phyloP scores from a whole-genome alignment of 805 yeast species.

The Lipomyces sp. region DNA sequence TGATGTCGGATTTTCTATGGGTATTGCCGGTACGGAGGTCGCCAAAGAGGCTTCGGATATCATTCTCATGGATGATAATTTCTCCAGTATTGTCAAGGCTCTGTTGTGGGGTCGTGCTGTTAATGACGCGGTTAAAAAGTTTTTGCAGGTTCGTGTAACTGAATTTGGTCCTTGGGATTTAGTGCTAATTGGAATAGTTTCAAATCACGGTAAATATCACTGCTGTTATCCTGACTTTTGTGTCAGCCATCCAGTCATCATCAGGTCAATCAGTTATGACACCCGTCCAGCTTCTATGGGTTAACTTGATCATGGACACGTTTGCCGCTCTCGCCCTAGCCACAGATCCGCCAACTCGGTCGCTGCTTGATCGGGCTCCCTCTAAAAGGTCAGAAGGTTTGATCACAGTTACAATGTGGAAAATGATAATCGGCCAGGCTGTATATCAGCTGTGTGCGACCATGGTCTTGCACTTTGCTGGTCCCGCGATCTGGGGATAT shows the following conservation, averaged over 20 bases:
- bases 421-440: constrained; percentile 93
- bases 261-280: constrained; percentile 87
- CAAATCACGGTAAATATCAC: constrained; percentile 96
- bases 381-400: constrained; percentile 78
- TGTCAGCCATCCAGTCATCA: constrained; percentile 84
- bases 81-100: constrained; percentile 92
- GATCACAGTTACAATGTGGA: constrained; percentile 95
- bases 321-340: constrained; percentile 97
- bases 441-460: constrained; percentile 78
- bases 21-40: constrained; percentile 97
- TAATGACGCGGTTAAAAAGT: constrained; percentile 89
- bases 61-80: constrained; percentile 91
- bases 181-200: constrained; percentile 48
- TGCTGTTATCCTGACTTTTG: constrained; percentile 92
- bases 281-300: constrained; percentile 97
- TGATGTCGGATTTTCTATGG: constrained; percentile 99
- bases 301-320: constrained; percentile 96
- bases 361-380: constrained; percentile 78
- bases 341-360: constrained; percentile 91
- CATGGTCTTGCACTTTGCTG: constrained; percentile 79
- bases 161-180: neutral
- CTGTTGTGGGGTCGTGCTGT: constrained; percentile 99
- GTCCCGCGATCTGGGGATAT: constrained; percentile 58
- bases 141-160: constrained; percentile 60
- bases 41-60: constrained; percentile 97